phyloP scores from a whole-genome alignment of 129 eudicot genomes.

The Flaveria trinervia region DNA sequence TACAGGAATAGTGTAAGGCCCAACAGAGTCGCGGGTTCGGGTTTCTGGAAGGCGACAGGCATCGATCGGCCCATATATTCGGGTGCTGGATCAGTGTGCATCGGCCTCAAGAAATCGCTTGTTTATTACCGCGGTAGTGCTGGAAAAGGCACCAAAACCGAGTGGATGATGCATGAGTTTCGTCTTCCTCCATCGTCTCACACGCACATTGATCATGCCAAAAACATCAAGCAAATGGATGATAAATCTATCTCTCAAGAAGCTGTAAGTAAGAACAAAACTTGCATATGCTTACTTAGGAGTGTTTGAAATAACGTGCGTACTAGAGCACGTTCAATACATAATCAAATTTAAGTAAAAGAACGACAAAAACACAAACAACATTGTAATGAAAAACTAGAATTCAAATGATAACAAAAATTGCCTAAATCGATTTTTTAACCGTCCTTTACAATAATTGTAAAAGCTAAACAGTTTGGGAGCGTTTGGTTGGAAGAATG shows the following conservation, averaged over 20 bases:
- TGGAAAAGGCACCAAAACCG: slow-evolving; percentile 84
- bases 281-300: background rate
- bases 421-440: no score
- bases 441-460: background rate
- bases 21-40: slow-evolving; percentile 88
- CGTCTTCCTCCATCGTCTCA: slow-evolving; percentile 55
- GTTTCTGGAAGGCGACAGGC: slow-evolving; percentile 98
- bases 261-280: slow-evolving; percentile 60
- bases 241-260: slow-evolving; percentile 46
- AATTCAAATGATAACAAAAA: no score
- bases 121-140: slow-evolving; percentile 80
- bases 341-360: background rate
- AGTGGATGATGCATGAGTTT: slow-evolving; percentile 93
- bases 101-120: slow-evolving; percentile 78
- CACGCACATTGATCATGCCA: background rate
- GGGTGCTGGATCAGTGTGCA: slow-evolving; percentile 41
- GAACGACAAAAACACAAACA: no score
- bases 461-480: background rate
- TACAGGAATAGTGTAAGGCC: slow-evolving; percentile 92
- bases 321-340: background rate
- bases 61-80: slow-evolving; percentile 75
- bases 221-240: slow-evolving; percentile 14
- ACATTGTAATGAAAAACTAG: no score
- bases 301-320: background rate
- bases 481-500: no score